A percentile compares a stretch with the other conserved stretches of the same genome.
Conservation (phyloP, 2,329 filamentous ascomycete genomes). For the Fusarium acutatum region DNA sequence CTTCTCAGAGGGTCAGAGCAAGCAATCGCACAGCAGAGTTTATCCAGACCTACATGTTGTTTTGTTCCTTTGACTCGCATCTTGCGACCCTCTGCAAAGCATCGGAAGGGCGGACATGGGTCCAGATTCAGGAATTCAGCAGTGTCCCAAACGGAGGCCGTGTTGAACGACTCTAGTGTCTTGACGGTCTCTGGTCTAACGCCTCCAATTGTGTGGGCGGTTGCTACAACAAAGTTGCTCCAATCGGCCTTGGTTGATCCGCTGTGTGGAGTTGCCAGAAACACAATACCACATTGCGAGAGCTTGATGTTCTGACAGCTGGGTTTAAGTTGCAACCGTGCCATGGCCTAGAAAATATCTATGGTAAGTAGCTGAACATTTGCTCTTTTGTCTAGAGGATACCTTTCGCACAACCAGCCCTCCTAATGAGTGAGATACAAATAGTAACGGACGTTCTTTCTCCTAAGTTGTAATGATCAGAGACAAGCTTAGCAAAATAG, state of each 20-base stretch:
- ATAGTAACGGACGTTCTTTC: no score
- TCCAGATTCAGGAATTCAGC: rapidly evolving
- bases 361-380: no score
- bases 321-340: rapidly evolving
- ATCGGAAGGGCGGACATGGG: rapidly evolving
- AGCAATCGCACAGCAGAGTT: no score
- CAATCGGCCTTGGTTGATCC: rapidly evolving
- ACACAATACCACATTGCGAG: rapidly evolving
- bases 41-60: neutral
- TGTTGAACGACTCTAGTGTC: rapidly evolving
- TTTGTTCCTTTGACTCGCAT: rapidly evolving
- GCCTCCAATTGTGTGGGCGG: rapidly evolving
- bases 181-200: rapidly evolving
- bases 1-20: rapidly evolving
- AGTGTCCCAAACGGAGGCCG: rapidly evolving
- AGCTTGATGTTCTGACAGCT: rapidly evolving
- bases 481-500: no score
- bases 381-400: no score
- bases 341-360: neutral
- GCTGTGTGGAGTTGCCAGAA: rapidly evolving
- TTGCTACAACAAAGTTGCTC: neutral
- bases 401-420: neutral
- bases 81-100: neutral
- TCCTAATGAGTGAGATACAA: neutral
- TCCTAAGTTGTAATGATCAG: no score